Conservation (phyloP, 108 stramenopile species). For the Nitzschia sp. region DNA sequence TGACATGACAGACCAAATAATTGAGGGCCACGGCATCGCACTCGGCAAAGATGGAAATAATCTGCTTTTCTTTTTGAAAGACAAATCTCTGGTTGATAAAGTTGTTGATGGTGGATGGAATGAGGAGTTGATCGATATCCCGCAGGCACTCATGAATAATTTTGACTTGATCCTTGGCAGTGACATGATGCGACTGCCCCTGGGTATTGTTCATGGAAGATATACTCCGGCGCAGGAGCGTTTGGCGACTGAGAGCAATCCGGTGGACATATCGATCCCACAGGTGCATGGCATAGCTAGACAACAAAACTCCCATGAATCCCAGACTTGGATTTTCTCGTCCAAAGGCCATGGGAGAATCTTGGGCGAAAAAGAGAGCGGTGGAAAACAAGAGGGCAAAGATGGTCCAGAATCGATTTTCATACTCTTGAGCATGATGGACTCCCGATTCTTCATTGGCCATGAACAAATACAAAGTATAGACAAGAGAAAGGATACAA, state of each 20-base stretch:
- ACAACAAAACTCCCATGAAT: slow-evolving; percentile 59
- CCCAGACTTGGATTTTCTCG: slow-evolving; percentile 57
- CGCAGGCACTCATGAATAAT: slow-evolving; percentile 71
- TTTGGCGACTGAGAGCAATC: slow-evolving; percentile 55
- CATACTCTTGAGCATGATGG: slow-evolving; percentile 89
- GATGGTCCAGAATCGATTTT: slow-evolving; percentile 93
- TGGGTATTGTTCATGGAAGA: slow-evolving; percentile 2
- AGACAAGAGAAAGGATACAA: slow-evolving; percentile 67
- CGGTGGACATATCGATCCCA: slow-evolving; percentile 87
- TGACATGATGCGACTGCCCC: slow-evolving; percentile 25
- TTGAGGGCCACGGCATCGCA: slow-evolving; percentile 91
- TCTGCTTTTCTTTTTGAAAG: slow-evolving; percentile 84
- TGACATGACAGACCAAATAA: slow-evolving; percentile 85
- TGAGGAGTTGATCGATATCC: slow-evolving; percentile 85
- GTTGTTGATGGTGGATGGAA: slow-evolving; percentile 91
- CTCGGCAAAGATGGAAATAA: slow-evolving; percentile 89
- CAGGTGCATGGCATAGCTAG: slow-evolving; percentile 79
- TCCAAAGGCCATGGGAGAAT: slow-evolving; percentile 81
- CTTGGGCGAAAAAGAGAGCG: slow-evolving; percentile 78
- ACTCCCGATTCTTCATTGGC: slow-evolving; percentile 77
- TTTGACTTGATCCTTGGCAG: slow-evolving; percentile 67
- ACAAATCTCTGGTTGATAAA: slow-evolving; percentile 84
- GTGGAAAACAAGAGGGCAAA: slow-evolving; percentile 76
- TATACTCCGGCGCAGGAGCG: slow-evolving; percentile 46
- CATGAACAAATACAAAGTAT: slow-evolving; percentile 79